Conservation (phyloP, 2,329 filamentous ascomycete genomes). For the Aspergillus vadensis region DNA sequence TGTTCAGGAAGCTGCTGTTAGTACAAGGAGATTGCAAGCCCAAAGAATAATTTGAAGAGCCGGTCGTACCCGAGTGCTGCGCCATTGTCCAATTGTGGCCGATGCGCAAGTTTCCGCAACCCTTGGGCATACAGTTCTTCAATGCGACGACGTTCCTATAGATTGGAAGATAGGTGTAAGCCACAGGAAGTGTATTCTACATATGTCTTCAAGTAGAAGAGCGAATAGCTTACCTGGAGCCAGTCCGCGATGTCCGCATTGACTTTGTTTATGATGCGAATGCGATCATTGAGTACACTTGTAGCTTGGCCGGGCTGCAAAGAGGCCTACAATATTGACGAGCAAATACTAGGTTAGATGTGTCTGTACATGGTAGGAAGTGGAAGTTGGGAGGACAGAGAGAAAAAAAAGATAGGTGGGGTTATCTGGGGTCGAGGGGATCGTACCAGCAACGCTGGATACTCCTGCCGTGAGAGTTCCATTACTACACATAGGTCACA, state of each 20-base stretch:
- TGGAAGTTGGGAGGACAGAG: neutral
- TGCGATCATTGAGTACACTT: conserved; percentile 77
- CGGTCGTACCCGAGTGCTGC: conserved; percentile 80
- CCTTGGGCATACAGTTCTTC: conserved; percentile 87
- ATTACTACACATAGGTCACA: conserved; percentile 50
- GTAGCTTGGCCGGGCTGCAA: conserved; percentile 83
- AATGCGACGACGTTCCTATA: conserved; percentile 84
- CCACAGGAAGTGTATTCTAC: neutral
- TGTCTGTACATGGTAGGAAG: conserved; percentile 1
- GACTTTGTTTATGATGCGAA: conserved; percentile 81
- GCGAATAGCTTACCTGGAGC: conserved; percentile 71
- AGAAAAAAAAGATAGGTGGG: neutral
- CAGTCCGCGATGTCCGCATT: conserved; percentile 94
- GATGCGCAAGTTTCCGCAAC: conserved; percentile 76
- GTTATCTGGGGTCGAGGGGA: neutral
- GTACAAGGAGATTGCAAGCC: neutral
- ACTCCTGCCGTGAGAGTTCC: conserved; percentile 83
- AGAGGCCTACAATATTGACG: conserved; percentile 60
- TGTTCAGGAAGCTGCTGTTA: conserved; percentile 43
- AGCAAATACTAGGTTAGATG: neutral
- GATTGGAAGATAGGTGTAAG: conserved; percentile 14
- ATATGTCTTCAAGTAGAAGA: conserved; percentile 5
- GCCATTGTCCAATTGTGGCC: conserved; percentile 71
- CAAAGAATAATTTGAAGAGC: neutral
- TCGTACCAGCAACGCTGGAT: conserved; percentile 90